Conservation (phyloP, 2,329 filamentous ascomycete genomes). For the Stachybotrys elegans region DNA sequence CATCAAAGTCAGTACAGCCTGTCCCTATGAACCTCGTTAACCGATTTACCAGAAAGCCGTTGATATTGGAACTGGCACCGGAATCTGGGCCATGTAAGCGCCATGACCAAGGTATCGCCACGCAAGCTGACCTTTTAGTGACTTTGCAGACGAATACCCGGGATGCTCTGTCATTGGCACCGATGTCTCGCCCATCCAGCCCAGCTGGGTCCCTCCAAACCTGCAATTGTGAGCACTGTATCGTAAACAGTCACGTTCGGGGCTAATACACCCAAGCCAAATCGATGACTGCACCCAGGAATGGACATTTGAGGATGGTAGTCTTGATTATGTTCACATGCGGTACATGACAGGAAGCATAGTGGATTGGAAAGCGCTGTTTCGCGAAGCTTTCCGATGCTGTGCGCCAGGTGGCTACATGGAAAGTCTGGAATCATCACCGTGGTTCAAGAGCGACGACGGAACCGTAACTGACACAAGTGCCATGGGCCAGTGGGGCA, state of each 20-base stretch:
- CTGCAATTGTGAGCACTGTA: too few species aligned
- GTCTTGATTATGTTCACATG: conserved; percentile 12
- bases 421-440: conserved; percentile 34
- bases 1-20: too few species aligned
- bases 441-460: conserved; percentile 32
- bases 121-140: too few species aligned
- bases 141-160: conserved; percentile 21
- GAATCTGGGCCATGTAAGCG: conserved; percentile 38
- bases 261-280: too few species aligned
- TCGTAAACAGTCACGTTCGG: too few species aligned
- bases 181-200: conserved; percentile 13
- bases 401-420: conserved; percentile 29
- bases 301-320: conserved; percentile 22
- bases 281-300: conserved; percentile 59
- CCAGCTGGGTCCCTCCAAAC: conserved; percentile 46
- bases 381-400: conserved; percentile 18
- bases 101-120: too few species aligned
- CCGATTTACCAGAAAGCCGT: too few species aligned
- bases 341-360: conserved; percentile 24
- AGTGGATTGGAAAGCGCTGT: conserved; percentile 25
- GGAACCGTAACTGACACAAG: conserved; percentile 31
- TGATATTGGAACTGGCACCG: conserved; percentile 19
- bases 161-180: conserved; percentile 16
- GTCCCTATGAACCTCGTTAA: too few species aligned
- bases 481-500: conserved; percentile 32